phyloP scores from a whole-genome alignment of 306 rosid genomes.

The Pterocarpus santalinus region DNA sequence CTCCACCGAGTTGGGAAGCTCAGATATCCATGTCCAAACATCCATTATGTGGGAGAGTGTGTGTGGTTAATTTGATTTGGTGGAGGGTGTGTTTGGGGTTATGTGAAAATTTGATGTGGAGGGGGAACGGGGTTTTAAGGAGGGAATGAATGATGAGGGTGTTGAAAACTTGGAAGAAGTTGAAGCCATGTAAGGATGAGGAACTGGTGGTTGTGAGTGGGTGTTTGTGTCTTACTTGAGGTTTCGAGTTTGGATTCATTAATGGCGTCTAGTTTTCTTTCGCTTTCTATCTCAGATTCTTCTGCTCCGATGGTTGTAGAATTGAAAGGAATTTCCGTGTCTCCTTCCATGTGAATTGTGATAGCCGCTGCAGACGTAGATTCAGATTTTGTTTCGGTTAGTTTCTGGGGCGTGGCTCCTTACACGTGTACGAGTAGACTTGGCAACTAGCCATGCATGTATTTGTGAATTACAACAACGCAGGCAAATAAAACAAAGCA shows the following conservation, averaged over 20 bases:
- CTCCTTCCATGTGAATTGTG: conserved; percentile 11
- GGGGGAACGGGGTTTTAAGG: conserved; percentile 45
- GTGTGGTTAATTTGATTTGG: not conserved
- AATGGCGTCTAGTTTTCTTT: conserved; percentile 44
- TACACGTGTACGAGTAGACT: conserved; percentile 60
- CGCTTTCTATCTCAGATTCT: conserved; percentile 47
- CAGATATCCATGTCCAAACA: conserved; percentile 89
- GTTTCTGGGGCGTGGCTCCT: conserved; percentile 47
- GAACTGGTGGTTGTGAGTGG: conserved; percentile 57
- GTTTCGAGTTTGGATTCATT: conserved; percentile 56
- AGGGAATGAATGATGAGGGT: conserved; percentile 60
- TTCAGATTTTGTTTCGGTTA: conserved; percentile 22
- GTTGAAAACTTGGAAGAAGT: conserved; percentile 57
- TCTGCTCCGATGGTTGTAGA: conserved; percentile 33
- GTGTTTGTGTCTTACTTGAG: conserved; percentile 46
- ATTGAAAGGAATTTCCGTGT: conserved; percentile 39
- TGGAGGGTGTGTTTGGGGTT: not conserved
- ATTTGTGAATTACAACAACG: conserved; percentile 8
- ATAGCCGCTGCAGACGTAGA: conserved; percentile 42
- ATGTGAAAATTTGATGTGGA: not conserved
- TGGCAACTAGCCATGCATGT: conserved; percentile 7
- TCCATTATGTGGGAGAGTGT: conserved; percentile 53
- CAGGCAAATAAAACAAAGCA: not conserved
- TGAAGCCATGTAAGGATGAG: conserved; percentile 55
- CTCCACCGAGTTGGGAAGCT: conserved; percentile 67